phyloP scores from a whole-genome alignment of 2,329 filamentous ascomycete species.

The Ophiognomonia clavigignenti-juglandacearum region DNA sequence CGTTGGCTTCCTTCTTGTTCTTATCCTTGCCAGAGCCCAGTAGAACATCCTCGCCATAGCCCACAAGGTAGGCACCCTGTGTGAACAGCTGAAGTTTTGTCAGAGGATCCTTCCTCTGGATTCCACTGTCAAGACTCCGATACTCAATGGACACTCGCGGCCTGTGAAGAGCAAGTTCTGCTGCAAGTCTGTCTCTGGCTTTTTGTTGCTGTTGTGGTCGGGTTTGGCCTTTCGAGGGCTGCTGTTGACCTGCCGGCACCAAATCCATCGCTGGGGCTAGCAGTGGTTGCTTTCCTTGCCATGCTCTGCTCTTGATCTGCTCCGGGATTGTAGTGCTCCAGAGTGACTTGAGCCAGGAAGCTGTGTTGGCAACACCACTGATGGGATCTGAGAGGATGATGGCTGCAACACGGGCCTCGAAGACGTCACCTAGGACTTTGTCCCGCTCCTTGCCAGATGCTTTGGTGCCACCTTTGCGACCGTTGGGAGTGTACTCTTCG shows the following conservation, averaged over 20 bases:
- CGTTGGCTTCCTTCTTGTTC: constrained; percentile 65
- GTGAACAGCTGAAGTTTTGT: constrained; percentile 53
- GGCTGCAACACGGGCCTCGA: constrained; percentile 85
- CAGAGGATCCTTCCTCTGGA: constrained; percentile 48
- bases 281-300: constrained; percentile 13
- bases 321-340: constrained; percentile 64
- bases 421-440: constrained; percentile 81
- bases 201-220: neutral
- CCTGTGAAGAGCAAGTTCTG: constrained; percentile 2
- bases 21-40: constrained; percentile 60
- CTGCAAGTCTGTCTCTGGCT: constrained; percentile 47
- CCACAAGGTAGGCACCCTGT: constrained; percentile 61
- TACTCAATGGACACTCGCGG: constrained; percentile 14
- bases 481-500: constrained; percentile 33
- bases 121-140: constrained; percentile 25
- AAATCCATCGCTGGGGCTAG: constrained; percentile 11
- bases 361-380: constrained; percentile 55
- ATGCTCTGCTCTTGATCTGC: constrained; percentile 37
- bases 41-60: constrained; percentile 60
- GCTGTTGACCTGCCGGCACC: constrained; percentile 6
- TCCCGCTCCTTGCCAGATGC: constrained; percentile 48
- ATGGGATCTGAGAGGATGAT: constrained; percentile 63
- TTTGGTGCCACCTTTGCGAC: constrained; percentile 31
- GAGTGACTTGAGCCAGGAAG: constrained; percentile 68
- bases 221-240: constrained; percentile 21